A percentile compares a stretch with the other conserved stretches of the same genome.
phyloP scores from a whole-genome alignment of 78 protist species.

The Emiliania huxleyi region DNA sequence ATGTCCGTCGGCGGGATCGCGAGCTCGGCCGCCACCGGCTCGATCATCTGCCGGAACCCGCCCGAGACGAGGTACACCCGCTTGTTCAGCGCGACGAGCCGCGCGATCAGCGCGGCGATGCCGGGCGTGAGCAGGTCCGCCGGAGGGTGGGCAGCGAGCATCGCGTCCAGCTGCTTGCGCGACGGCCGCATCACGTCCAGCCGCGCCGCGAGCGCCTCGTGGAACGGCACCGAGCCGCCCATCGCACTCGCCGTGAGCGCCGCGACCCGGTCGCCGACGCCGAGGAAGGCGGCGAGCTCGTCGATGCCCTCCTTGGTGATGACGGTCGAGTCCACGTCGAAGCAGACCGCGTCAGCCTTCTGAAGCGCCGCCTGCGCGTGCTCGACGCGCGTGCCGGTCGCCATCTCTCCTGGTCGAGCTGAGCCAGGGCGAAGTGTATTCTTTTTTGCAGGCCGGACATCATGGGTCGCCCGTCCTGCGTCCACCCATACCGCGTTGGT shows the following conservation, averaged over 20 bases:
- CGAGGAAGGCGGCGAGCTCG: constrained; percentile 47
- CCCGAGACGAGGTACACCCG: constrained; percentile 55
- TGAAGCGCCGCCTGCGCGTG: not conserved
- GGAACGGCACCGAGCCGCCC: constrained; percentile 51
- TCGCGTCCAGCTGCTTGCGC: not conserved
- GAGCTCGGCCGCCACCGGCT: constrained; percentile 52
- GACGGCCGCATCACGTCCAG: constrained; percentile 56
- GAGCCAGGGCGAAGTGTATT: no score
- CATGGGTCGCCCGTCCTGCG: no score
- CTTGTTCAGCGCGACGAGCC: not conserved
- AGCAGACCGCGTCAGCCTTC: constrained; percentile 50
- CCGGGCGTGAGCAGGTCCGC: constrained; percentile 11
- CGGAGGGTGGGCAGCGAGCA: not conserved
- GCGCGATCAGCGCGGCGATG: not conserved
- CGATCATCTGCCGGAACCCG: constrained; percentile 59
- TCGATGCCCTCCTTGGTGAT: constrained; percentile 60
- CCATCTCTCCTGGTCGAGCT: no score
- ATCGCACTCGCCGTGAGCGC: constrained; percentile 56
- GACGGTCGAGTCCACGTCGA: constrained; percentile 64
- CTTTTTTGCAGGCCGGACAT: no score
- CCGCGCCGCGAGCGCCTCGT: constrained; percentile 50
- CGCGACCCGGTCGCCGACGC: constrained; percentile 56
- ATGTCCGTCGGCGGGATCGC: constrained; percentile 19
- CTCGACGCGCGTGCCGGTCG: not conserved
- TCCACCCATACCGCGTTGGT: no score